Base-by-base conservation (phyloP, 2,329 filamentous ascomycete species). In the Apiospora marii region DNA sequence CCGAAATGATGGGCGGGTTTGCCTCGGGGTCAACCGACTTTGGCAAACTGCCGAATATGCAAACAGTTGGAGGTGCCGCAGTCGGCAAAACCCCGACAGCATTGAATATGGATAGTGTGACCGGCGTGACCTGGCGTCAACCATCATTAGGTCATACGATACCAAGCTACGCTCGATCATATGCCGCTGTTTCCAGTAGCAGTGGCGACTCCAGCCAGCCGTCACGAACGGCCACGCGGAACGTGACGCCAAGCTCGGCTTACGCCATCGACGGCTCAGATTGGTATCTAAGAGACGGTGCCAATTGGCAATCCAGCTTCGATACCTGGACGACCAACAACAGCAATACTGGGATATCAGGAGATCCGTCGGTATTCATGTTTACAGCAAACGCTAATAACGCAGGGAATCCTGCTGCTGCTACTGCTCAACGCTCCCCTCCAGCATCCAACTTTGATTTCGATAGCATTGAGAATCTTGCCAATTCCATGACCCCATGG, bases 261-360 rank as follows among this genome's bases (percentile, higher is more conserved):
- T 84, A 83, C 64, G 80, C 81, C 7, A 81, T 90, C 64, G 88
- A 89, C 73, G 85, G 85, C 12, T 85, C 88, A 73, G 87, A 90
- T 51, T 91, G 87, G 87, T 88, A 89, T 75, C 79, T 90, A 27
- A 89, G 85, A 70, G 89, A 90, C 73, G 85, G 88, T 24, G 87
- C 86, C 37, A 87, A 84, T 73, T 90, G 88, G 87, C 87, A 90
- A 72, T 87, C 89, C 71, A 86, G 88, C 73, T 90, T 90, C 76
- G 85, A 89, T 71, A 80, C 83, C 3, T 90, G 88, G 88, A 85
- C 84, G 46, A 79, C 74, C 27, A 72, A 75, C 64, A 72, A 73
- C 19, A 67, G 75, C n/a, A 67, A 76, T 22, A 70, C 77, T 8
- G 76, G 79, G 70, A 80, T 76, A 48, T 77, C 83, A 73, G 79